These are phyloP conservation scores for Ceratobasidium sp. DNA, from an alignment of 1,284 basidiomycete species.

Conservation along the genomic window DNA sequence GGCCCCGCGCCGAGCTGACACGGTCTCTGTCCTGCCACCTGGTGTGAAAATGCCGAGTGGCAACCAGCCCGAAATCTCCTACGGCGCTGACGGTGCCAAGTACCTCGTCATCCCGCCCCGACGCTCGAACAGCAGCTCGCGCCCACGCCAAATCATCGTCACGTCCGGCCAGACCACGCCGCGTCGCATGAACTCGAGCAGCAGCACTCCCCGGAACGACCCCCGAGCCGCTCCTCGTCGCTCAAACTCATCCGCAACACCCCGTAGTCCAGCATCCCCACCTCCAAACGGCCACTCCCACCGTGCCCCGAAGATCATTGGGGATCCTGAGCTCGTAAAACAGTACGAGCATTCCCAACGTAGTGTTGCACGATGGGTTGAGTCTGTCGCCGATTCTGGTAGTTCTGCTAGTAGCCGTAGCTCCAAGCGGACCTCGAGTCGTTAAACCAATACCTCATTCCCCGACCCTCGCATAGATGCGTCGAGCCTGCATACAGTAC, in stretches of 20 bases:
- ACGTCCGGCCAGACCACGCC: constrained; percentile 8
- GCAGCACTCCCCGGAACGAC: constrained; percentile 15
- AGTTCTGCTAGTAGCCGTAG: constrained; percentile 2
- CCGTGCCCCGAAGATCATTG: constrained; percentile 26
- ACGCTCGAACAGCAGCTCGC: constrained; percentile 34
- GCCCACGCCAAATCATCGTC: constrained; percentile 37
- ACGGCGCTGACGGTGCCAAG: constrained; percentile 35
- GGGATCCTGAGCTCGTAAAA: constrained; percentile 40
- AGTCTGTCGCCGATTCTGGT: constrained; percentile 26
- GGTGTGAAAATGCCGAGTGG: constrained; percentile 35
- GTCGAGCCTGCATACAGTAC: constrained; percentile 34
- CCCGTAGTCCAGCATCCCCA: not conserved
- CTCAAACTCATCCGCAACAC: constrained; percentile 23
- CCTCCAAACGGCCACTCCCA: not conserved
- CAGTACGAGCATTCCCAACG: constrained; percentile 40
- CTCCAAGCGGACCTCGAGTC: constrained; percentile 33
- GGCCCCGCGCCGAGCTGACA: constrained; percentile 21
- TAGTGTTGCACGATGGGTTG: constrained; percentile 40
- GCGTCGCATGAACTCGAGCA: constrained; percentile 23
- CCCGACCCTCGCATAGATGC: constrained; percentile 35
- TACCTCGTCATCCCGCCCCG: constrained; percentile 39
- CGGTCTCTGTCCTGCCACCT: constrained; percentile 16
- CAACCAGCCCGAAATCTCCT: constrained; percentile 34
- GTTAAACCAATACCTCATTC: constrained; percentile 1
- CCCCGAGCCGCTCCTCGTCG: constrained; percentile 19